Base-by-base conservation (phyloP, 2,329 filamentous ascomycete genomes). In the Pseudogymnoascus sp. region DNA sequence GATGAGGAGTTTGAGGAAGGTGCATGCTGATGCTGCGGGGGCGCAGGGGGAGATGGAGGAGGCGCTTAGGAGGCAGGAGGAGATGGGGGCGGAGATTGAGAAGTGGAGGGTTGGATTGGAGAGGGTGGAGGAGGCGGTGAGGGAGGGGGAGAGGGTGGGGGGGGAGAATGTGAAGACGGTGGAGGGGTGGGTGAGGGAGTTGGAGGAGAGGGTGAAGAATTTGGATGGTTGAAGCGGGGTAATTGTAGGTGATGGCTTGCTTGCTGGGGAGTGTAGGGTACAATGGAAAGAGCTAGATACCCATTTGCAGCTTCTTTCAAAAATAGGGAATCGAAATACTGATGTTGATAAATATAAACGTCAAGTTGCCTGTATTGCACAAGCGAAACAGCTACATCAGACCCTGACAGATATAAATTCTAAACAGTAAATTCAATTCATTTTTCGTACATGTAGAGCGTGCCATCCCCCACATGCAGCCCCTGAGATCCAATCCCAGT, bases 11-110 rank as follows among this genome's bases (percentile, higher is more conserved):
- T 79, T 99, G 63, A 84, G 90, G 64, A 85, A 87, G 12, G 88
- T 97, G 60, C 94, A 99, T 72, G 86, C 90, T 0, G 91, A 92
- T 69, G 94, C 94, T 0, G 92, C 91, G 25, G 85, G 85, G 33
- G 93, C 93, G 1, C 86, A 86, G 65, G 86, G 90, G 69, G 90
- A 87, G 6, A 78, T 99, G 61, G 86, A 89, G 62, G 84, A 84
- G 60, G 80, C 97, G 42, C 92, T 96, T 75, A 84, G 82, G 71
- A 82, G 87, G 66, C 94, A 97, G 75, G 82, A 81, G 1, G 91
- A 94, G 66, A 92, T 94, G 84, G 86, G 87, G 23, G 8, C 11
- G 37, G 94, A 97, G 73, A 87, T 99, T 64, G 86, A 86, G 75
- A 87, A 89, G 73, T 97, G 94, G 94, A 84, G 86, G 66, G 87